Percentiles rank a stretch among this genome's conserved stretches.
phyloP scores from a whole-genome alignment of 2,329 filamentous ascomycete genomes.

The Lecanicillium sp. region DNA sequence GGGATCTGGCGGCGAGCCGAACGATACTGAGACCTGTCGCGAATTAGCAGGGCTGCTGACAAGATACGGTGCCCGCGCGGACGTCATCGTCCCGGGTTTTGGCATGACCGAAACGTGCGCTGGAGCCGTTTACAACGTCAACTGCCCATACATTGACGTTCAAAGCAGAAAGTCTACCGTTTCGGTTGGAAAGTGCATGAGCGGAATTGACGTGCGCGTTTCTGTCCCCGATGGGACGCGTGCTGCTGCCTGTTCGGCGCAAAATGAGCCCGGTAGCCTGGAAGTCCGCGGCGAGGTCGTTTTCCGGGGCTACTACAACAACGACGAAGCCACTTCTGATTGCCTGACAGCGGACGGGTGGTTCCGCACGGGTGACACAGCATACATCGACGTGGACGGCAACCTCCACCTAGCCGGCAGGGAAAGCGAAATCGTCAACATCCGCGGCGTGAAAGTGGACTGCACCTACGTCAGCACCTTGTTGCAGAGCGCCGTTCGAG shows the following conservation, averaged over 20 bases:
- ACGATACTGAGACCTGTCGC: conserved; percentile 24
- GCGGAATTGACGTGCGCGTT: conserved; percentile 31
- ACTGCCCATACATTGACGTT: conserved; percentile 32
- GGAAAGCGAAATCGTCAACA: conserved; percentile 33
- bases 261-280: conserved; percentile 44
- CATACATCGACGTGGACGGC: conserved; percentile 23
- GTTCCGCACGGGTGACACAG: conserved; percentile 33
- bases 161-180: conserved; percentile 19
- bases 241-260: conserved; percentile 10
- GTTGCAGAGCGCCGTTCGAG: too few relatives aligned
- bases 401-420: conserved; percentile 28
- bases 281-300: conserved; percentile 51
- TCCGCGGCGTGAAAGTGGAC: conserved; percentile 40
- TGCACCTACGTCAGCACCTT: conserved; percentile 17
- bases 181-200: conserved; percentile 28
- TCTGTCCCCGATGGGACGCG: conserved; percentile 7
- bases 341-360: conserved; percentile 43
- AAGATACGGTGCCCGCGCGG: conserved; percentile 21
- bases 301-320: conserved; percentile 57
- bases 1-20: conserved; percentile 37
- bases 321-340: conserved; percentile 45
- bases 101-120: conserved; percentile 47
- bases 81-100: conserved; percentile 32
- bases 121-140: conserved; percentile 33
- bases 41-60: conserved; percentile 15